Evolutionary conservation across 345 rosid genomes (phyloP).

Genomic region (Acer saccharum): DNA sequence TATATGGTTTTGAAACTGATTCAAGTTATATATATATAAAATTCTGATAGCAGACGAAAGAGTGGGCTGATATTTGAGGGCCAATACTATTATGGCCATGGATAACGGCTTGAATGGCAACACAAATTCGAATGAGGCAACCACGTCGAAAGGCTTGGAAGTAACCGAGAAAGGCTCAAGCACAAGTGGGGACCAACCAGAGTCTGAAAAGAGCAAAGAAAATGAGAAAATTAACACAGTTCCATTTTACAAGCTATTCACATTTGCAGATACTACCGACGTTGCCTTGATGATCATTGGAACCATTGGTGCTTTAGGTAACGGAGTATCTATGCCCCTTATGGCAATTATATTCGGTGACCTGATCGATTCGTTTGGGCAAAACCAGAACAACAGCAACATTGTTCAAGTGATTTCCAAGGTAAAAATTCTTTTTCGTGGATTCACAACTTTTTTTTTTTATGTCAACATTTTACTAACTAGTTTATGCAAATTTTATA

Average conservation of each 20-base stretch:
- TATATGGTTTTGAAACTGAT: background rate
- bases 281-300: slow-evolving; percentile 65
- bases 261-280: slow-evolving; percentile 73
- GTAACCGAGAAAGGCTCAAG: slow-evolving; percentile 23
- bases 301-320: slow-evolving; percentile 65
- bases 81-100: slow-evolving; percentile 35
- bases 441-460: background rate
- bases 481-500: slow-evolving; percentile 23
- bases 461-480: slow-evolving; percentile 3
- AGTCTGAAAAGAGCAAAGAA: slow-evolving; percentile 38
- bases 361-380: slow-evolving; percentile 58
- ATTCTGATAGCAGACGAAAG: slow-evolving; percentile 4
- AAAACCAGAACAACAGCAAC: slow-evolving; percentile 46
- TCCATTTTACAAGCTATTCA: slow-evolving; percentile 73
- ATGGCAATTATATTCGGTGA: slow-evolving; percentile 87
- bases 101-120: slow-evolving; percentile 27
- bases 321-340: slow-evolving; percentile 69
- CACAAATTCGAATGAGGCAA: slow-evolving; percentile 31
- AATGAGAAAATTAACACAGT: slow-evolving; percentile 57
- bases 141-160: slow-evolving; percentile 47
- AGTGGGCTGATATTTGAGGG: background rate
- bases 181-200: slow-evolving; percentile 22
- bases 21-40: background rate
- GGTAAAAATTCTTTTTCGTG: slow-evolving; percentile 35
- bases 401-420: slow-evolving; percentile 48